Percentiles rank a stretch among this genome's conserved stretches.
Conservation (phyloP, 1,284 basidiomycete species). For the Melampsora americana region DNA sequence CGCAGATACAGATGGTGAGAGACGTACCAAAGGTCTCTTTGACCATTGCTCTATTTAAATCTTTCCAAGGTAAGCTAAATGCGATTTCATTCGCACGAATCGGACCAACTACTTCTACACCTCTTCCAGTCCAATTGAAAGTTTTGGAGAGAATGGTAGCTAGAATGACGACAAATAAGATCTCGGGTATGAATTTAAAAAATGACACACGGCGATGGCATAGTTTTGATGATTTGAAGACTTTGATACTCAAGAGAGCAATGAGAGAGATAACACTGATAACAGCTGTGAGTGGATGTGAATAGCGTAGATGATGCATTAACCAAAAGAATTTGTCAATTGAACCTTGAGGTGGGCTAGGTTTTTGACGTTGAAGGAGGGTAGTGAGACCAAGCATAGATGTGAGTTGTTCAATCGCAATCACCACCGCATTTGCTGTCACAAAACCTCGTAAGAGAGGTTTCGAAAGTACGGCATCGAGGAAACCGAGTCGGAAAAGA, state of each 20-base stretch:
- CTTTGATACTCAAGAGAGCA: slow-evolving; percentile 63
- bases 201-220: slow-evolving; percentile 69
- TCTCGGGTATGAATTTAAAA: slow-evolving; percentile 78
- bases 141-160: slow-evolving; percentile 64
- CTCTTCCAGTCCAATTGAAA: slow-evolving; percentile 71
- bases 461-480: slow-evolving; percentile 76
- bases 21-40: slow-evolving; percentile 39
- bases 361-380: slow-evolving; percentile 61
- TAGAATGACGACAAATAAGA: slow-evolving; percentile 73
- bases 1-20: slow-evolving; percentile 42
- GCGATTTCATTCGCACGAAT: slow-evolving; percentile 30
- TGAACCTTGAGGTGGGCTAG: slow-evolving; percentile 63
- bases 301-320: slow-evolving; percentile 63
- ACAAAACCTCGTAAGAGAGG: slow-evolving; percentile 78
- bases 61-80: slow-evolving; percentile 36
- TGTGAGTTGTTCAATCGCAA: slow-evolving; percentile 62
- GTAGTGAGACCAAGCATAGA: slow-evolving; percentile 65
- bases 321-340: slow-evolving; percentile 74
- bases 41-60: slow-evolving; percentile 21
- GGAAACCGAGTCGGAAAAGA: slow-evolving; percentile 82
- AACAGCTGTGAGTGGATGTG: slow-evolving; percentile 66
- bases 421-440: slow-evolving; percentile 63
- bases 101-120: slow-evolving; percentile 74
- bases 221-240: slow-evolving; percentile 60
- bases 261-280: slow-evolving; percentile 65